Percentiles rank a stretch among this genome's conserved stretches.
Evolutionary conservation across 176 grass and related monocot species (phyloP).

Genomic region (Ananas comosus): DNA sequence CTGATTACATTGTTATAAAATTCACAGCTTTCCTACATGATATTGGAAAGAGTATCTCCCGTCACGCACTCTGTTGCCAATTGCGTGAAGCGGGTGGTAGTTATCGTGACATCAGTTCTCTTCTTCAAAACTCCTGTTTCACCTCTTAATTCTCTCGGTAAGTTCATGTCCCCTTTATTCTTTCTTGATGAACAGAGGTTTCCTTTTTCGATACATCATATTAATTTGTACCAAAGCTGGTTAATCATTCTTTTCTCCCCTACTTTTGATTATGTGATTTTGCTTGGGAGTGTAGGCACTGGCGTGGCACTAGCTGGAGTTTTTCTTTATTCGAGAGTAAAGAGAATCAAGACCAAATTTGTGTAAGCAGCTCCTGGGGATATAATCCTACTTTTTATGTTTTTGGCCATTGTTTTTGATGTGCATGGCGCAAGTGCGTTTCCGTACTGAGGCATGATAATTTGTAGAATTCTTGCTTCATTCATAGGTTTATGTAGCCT

Average conservation of each 20-base stretch:
- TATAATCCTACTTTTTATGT: no score
- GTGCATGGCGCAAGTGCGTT: no score
- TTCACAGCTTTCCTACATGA: constrained; percentile 88
- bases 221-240: background rate
- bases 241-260: no score
- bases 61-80: constrained; percentile 95
- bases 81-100: constrained; percentile 85
- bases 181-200: background rate
- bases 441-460: no score
- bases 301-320: constrained; percentile 78
- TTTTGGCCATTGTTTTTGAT: no score
- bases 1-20: background rate
- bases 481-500: no score
- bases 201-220: background rate
- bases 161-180: background rate
- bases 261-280: background rate
- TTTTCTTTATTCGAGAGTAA: constrained; percentile 93
- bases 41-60: constrained; percentile 78
- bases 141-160: constrained; percentile 76
- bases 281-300: constrained; percentile 39
- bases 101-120: constrained; percentile 86
- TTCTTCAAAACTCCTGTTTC: constrained; percentile 96
- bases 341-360: constrained; percentile 77
- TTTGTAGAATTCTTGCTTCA: no score
- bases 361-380: constrained; percentile 17